Percentiles rank a stretch among this genome's conserved stretches.
These are phyloP conservation scores for Mycena chlorophos DNA, from an alignment of 768 basidiomycete species.

Conservation along the genomic window DNA sequence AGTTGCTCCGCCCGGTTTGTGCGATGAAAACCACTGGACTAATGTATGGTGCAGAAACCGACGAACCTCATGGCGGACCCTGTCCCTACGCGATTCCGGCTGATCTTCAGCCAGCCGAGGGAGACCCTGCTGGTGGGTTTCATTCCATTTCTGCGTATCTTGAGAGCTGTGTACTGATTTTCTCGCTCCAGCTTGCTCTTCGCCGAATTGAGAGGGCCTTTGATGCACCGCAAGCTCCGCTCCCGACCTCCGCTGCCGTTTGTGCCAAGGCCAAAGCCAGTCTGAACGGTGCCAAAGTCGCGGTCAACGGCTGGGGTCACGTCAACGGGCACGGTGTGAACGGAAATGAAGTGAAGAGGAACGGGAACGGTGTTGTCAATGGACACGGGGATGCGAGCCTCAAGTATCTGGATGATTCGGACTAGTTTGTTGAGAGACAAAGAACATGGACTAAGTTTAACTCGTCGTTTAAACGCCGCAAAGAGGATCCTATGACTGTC, in stretches of 20 bases:
- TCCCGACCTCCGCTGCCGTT: background rate
- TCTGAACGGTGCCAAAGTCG: background rate
- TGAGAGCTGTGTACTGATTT: background rate
- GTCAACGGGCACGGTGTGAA: background rate
- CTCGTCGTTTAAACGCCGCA: background rate
- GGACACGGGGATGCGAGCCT: background rate
- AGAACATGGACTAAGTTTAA: no score
- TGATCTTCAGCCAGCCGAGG: slow-evolving; percentile 17
- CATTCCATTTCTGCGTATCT: no score
- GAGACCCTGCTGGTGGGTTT: slow-evolving; percentile 8
- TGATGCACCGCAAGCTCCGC: slow-evolving; percentile 10
- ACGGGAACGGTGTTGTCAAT: background rate
- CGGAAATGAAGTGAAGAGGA: background rate
- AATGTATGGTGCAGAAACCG: slow-evolving; percentile 15
- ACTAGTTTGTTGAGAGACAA: no score
- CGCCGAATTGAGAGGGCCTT: slow-evolving; percentile 17
- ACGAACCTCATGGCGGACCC: slow-evolving; percentile 19
- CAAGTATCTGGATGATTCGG: background rate
- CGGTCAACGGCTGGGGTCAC: background rate
- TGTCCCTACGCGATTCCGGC: slow-evolving; percentile 16
- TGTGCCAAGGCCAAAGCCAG: background rate
- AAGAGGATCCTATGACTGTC: background rate
- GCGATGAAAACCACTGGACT: background rate
- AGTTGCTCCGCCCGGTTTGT: background rate
- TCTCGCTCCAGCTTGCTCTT: slow-evolving; percentile 7